phyloP scores from a whole-genome alignment of 257 asterid genomes.

The Lycium ferocissimum region DNA sequence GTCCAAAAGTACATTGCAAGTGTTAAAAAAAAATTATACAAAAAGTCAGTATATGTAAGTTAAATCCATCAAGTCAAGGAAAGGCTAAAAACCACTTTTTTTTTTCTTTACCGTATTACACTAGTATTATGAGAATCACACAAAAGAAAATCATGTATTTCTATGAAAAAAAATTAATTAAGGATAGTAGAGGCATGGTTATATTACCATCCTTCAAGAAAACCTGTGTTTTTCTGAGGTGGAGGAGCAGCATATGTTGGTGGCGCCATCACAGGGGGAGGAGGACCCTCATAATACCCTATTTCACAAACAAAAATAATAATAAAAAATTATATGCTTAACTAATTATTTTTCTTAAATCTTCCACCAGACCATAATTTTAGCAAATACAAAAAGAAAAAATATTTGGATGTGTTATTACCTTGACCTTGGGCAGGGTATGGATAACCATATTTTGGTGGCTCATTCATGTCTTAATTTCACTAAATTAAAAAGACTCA shows the following conservation, averaged over 20 bases:
- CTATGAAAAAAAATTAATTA: not conserved
- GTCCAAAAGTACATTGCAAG: too few species aligned
- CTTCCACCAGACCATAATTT: not conserved
- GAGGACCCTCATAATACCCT: conserved; percentile 25
- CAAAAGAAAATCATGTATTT: not conserved
- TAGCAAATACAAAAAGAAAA: not conserved
- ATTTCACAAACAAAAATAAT: not conserved
- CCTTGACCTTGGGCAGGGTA: conserved; percentile 27
- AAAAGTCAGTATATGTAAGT: too few species aligned
- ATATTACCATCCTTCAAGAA: conserved; percentile 25
- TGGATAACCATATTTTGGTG: conserved; percentile 28
- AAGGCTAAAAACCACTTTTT: too few species aligned
- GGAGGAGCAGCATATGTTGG: conserved; percentile 29
- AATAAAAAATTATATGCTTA: not conserved
- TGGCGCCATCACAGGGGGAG: conserved; percentile 31
- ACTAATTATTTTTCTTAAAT: not conserved
- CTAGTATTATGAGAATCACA: too few species aligned
- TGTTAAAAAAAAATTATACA: too few species aligned
- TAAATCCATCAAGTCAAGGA: too few species aligned
- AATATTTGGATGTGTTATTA: not conserved
- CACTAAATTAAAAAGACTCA: not conserved
- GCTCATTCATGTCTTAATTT: conserved; percentile 8
- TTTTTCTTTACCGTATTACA: not conserved
- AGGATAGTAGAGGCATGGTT: too few species aligned
- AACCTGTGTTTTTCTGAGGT: conserved; percentile 21